Conservation (phyloP, 164 flowering plant species). For the Nelumbo lutea region DNA sequence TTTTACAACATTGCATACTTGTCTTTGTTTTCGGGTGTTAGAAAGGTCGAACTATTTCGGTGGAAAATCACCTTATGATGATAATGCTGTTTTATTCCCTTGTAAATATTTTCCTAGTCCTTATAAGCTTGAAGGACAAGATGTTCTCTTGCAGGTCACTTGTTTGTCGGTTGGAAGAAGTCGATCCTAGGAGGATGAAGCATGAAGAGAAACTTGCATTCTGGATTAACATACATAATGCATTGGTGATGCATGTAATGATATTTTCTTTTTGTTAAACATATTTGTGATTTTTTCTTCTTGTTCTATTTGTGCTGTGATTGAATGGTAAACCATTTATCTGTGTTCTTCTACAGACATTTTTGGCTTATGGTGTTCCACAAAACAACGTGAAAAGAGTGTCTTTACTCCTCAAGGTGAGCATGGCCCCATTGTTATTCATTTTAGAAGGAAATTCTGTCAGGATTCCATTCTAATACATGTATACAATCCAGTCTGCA, state of each 20-base stretch:
- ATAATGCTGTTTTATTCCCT: background rate
- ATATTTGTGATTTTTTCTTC: background rate
- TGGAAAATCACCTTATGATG: too few species aligned
- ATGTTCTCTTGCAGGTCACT: constrained; percentile 50
- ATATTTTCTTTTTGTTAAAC: background rate
- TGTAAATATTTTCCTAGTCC: background rate
- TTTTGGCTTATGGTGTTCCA: constrained; percentile 84
- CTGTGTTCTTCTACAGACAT: constrained; percentile 46
- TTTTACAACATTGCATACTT: background rate
- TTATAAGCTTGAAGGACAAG: background rate
- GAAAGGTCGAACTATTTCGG: background rate
- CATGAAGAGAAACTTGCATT: constrained; percentile 92
- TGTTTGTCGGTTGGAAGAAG: constrained; percentile 59
- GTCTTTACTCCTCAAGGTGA: constrained; percentile 70
- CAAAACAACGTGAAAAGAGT: constrained; percentile 70
- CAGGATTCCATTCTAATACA: constrained; percentile 11
- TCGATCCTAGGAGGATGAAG: constrained; percentile 66
- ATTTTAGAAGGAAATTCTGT: background rate
- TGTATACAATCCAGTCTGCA: constrained; percentile 58
- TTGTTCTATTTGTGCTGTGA: background rate
- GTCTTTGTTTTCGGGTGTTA: background rate
- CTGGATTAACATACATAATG: constrained; percentile 94
- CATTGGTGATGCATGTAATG: constrained; percentile 96
- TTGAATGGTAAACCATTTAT: constrained; percentile 1
- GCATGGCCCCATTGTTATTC: background rate